These are phyloP conservation scores for Claviceps quebecensis DNA, from an alignment of 2,329 filamentous ascomycete species.

Conservation along the genomic window DNA sequence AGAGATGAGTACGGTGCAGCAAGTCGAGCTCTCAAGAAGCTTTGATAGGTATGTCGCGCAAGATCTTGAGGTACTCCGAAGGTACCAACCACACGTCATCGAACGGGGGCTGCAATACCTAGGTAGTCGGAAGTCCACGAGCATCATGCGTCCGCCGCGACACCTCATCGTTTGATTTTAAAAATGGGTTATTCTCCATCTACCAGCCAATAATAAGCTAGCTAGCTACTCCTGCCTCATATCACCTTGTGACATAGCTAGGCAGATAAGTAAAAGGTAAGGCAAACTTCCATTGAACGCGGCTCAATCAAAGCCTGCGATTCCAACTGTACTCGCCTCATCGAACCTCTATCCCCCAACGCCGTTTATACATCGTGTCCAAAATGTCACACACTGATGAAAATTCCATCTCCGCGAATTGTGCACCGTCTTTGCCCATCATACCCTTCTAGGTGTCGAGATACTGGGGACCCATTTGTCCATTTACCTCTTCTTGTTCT, in stretches of 20 bases:
- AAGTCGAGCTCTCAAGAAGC: too few species aligned
- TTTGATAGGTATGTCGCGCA: too few species aligned
- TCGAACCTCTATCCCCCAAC: background rate
- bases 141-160: too few species aligned
- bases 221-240: background rate
- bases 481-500: constrained; percentile 6
- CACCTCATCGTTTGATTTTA: too few species aligned
- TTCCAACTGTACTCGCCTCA: background rate
- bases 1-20: too few species aligned
- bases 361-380: background rate
- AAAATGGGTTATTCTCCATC: background rate
- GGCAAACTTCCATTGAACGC: background rate
- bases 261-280: background rate
- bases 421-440: background rate
- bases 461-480: background rate
- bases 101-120: too few species aligned
- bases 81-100: too few species aligned
- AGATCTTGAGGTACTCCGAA: too few species aligned
- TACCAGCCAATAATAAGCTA: background rate
- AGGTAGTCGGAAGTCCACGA: too few species aligned
- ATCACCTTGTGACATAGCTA: background rate
- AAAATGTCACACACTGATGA: background rate
- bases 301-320: background rate
- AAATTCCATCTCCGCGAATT: background rate
- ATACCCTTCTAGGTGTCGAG: background rate